These are phyloP conservation scores for Rhizoclosmatium sp. DNA, from an alignment of 192 early-diverging fungal genomes.

Conservation along the genomic window DNA sequence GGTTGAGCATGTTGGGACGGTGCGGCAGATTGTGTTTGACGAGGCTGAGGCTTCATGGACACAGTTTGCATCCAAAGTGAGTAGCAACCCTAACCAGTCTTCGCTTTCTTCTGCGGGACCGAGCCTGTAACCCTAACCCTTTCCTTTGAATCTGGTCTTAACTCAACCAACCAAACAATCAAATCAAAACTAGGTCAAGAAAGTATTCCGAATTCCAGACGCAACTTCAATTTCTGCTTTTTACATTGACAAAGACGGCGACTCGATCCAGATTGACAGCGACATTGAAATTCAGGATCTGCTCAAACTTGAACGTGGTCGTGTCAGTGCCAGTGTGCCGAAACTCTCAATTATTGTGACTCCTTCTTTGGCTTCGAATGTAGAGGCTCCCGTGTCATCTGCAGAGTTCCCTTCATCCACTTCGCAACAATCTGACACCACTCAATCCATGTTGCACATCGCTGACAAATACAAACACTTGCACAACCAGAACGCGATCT, in stretches of 20 bases:
- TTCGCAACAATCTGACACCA: slow-evolving; percentile 1
- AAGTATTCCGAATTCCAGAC: slow-evolving; percentile 5
- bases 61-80: slow-evolving; percentile 7
- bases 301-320: not conserved
- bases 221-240: not conserved
- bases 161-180: not conserved
- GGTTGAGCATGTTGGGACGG: not conserved
- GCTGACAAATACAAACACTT: slow-evolving; percentile 20
- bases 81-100: not conserved
- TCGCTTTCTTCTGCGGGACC: not conserved
- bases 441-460: slow-evolving; percentile 16
- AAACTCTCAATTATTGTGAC: slow-evolving; percentile 4
- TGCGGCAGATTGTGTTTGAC: slow-evolving; percentile 26
- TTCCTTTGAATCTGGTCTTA: not conserved
- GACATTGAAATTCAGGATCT: slow-evolving; percentile 8
- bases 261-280: slow-evolving; percentile 15
- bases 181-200: not conserved
- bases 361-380: not conserved
- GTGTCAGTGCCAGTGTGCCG: not conserved
- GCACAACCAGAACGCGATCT: not conserved
- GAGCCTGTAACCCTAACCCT: not conserved
- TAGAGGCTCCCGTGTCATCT: not conserved
- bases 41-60: not conserved
- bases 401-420: not conserved
- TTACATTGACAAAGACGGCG: slow-evolving; percentile 34